Conservation (phyloP, 495 filamentous ascomycete species). For the Tetracladium setigerum region DNA sequence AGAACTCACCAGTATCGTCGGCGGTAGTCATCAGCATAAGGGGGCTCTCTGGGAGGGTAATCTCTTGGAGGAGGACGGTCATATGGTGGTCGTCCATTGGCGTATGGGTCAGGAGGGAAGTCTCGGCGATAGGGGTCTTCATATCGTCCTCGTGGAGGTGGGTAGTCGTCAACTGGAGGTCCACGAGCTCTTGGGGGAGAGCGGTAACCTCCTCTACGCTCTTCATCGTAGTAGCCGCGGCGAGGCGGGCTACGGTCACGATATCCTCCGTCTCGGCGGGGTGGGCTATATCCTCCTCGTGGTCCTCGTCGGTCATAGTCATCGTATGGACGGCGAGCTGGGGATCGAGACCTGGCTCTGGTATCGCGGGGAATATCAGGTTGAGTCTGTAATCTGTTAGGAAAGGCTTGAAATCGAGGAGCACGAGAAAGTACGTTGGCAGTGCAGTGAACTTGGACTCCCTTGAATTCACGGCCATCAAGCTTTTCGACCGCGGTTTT, state of each 20-base stretch:
- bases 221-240: conserved; percentile 77
- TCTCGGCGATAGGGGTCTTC: conserved; percentile 58
- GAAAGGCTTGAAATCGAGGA: background rate
- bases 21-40: conserved; percentile 38
- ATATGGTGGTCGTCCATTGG: conserved; percentile 43
- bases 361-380: conserved; percentile 61
- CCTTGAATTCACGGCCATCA: conserved; percentile 87
- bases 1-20: conserved; percentile 20
- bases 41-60: conserved; percentile 44
- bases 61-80: conserved; percentile 50
- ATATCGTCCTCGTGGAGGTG: conserved; percentile 50
- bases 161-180: conserved; percentile 68
- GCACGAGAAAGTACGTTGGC: conserved; percentile 60
- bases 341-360: conserved; percentile 69
- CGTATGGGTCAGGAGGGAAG: conserved; percentile 54
- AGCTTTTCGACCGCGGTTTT: conserved; percentile 89
- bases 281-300: conserved; percentile 72
- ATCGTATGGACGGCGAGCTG: conserved; percentile 62
- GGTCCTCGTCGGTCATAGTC: conserved; percentile 74
- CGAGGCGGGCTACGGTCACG: conserved; percentile 76
- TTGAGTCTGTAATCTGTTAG: conserved; percentile 31
- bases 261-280: conserved; percentile 68
- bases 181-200: conserved; percentile 62
- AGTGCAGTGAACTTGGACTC: conserved; percentile 69
- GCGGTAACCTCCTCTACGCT: conserved; percentile 56